phyloP scores from a whole-genome alignment of 768 basidiomycete species.

The Pholiota molesta region DNA sequence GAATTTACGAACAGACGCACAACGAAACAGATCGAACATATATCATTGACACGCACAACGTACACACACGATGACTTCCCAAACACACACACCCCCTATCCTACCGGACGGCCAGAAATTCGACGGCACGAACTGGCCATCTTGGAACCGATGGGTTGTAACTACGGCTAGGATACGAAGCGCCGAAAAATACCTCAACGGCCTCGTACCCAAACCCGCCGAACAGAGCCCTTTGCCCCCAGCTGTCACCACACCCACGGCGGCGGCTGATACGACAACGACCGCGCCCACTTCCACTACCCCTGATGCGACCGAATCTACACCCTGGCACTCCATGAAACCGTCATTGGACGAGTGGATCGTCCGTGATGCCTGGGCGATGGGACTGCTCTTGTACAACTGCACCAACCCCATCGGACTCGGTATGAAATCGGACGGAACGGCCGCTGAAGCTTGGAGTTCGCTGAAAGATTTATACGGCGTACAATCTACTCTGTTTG shows the following conservation, averaged over 20 bases:
- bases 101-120: background rate
- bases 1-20: background rate
- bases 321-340: slow-evolving; percentile 2
- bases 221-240: no score
- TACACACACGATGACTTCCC: no score
- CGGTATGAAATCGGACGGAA: slow-evolving; percentile 15
- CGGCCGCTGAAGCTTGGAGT: slow-evolving; percentile 19
- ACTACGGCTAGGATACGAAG: background rate
- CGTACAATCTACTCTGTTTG: slow-evolving; percentile 12
- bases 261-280: no score
- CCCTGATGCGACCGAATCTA: background rate
- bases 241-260: no score
- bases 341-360: slow-evolving; percentile 10
- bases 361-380: slow-evolving; percentile 9
- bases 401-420: slow-evolving; percentile 11
- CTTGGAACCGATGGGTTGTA: background rate
- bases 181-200: background rate
- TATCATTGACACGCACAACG: no score
- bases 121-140: background rate
- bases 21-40: background rate
- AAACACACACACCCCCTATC: background rate
- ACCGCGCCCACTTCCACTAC: no score
- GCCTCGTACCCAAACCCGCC: background rate
- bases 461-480: slow-evolving; percentile 15
- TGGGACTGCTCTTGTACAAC: slow-evolving; percentile 9